phyloP scores from a whole-genome alignment of 1,139 yeast genomes.

The Taphrina populina region DNA sequence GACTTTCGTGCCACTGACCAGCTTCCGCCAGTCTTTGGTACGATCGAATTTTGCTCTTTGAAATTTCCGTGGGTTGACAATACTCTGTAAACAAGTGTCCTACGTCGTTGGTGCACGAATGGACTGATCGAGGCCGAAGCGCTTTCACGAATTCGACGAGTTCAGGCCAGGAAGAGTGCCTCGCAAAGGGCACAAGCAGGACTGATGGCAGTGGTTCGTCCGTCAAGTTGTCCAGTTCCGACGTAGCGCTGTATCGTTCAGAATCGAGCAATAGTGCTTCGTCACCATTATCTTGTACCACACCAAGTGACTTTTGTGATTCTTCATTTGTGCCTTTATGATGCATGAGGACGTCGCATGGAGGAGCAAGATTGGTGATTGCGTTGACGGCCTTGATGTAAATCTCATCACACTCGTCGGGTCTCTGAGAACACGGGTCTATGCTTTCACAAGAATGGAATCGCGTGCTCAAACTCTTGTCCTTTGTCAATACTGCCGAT shows the following conservation, averaged over 20 bases:
- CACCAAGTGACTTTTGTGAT: too few relatives aligned
- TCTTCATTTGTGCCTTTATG: too few relatives aligned
- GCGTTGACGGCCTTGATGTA: conserved; percentile 25
- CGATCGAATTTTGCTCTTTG: background rate
- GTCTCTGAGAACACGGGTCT: conserved; percentile 17
- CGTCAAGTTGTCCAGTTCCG: too few relatives aligned
- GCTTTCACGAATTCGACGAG: conserved; percentile 31
- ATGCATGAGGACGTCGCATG: too few relatives aligned
- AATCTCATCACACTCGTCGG: conserved; percentile 17
- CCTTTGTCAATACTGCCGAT: too few relatives aligned
- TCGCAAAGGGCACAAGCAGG: conserved; percentile 36
- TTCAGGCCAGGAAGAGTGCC: conserved; percentile 39
- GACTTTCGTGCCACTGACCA: conserved; percentile 21
- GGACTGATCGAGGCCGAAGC: conserved; percentile 36
- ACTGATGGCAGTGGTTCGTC: conserved; percentile 32
- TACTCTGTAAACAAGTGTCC: conserved; percentile 11
- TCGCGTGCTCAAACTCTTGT: too few relatives aligned
- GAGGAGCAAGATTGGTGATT: background rate
- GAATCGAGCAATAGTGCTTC: too few relatives aligned
- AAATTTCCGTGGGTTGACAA: background rate
- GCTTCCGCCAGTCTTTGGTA: conserved; percentile 1
- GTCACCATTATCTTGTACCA: too few relatives aligned
- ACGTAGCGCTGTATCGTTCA: too few relatives aligned
- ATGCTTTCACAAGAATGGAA: conserved; percentile 44
- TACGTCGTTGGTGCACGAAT: conserved; percentile 36